Percentiles rank a stretch among this genome's conserved stretches.
Conservation (phyloP, 768 basidiomycete genomes). For the Psilocybe subaeruginosa region DNA sequence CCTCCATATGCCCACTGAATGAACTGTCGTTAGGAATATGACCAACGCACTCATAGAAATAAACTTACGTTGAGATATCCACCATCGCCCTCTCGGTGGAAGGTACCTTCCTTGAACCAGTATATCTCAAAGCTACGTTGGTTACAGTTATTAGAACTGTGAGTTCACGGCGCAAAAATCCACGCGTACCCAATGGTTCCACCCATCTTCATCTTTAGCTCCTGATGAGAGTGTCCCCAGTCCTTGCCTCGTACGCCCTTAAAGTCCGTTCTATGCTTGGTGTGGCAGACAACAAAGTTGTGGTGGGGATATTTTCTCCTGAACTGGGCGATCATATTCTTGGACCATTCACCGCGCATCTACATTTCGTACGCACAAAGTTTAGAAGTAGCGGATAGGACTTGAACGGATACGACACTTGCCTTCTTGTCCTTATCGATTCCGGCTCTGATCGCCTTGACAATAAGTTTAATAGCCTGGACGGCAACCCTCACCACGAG, state of each 20-base stretch:
- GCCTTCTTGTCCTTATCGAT: neutral
- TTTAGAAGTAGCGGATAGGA: too few species aligned
- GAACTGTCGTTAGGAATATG: too few species aligned
- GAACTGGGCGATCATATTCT: neutral
- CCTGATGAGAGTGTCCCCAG: constrained; percentile 22
- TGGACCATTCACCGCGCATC: constrained; percentile 7
- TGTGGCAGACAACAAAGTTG: constrained; percentile 24
- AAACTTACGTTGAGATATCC: constrained; percentile 26
- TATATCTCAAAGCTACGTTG: constrained; percentile 23
- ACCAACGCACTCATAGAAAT: neutral
- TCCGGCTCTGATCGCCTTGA: neutral
- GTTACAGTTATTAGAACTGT: neutral
- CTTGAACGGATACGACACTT: neutral
- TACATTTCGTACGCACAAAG: neutral
- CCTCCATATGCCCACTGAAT: neutral
- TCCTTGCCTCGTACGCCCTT: constrained; percentile 19
- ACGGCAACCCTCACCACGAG: neutral
- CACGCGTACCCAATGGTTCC: constrained; percentile 21
- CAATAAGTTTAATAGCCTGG: neutral
- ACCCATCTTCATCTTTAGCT: constrained; percentile 13
- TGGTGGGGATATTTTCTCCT: constrained; percentile 14
- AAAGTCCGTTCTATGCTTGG: constrained; percentile 17
- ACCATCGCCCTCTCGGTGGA: constrained; percentile 24
- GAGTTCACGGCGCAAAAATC: too few species aligned
- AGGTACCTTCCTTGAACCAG: constrained; percentile 23